Evolutionary conservation across 2,329 filamentous ascomycete genomes (phyloP).

Genomic region (Xylaria sp.): DNA sequence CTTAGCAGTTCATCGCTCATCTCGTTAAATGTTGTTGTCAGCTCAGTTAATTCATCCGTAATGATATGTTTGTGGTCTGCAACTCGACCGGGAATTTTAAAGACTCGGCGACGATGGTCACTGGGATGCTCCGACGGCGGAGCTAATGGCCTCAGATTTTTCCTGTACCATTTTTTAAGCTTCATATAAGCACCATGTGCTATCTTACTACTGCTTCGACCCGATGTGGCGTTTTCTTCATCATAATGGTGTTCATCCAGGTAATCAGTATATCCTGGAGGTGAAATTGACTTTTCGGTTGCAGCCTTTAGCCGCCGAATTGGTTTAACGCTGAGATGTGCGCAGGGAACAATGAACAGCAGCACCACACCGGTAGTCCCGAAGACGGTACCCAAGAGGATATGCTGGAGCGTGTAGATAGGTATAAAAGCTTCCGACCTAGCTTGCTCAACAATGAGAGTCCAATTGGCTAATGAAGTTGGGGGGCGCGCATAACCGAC

Average conservation of each 20-base stretch:
- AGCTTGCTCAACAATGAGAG: slow-evolving; percentile 80
- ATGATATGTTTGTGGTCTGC: slow-evolving; percentile 78
- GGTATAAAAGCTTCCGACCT: slow-evolving; percentile 79
- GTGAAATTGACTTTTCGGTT: slow-evolving; percentile 76
- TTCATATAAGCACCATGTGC: slow-evolving; percentile 55
- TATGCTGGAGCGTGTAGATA: slow-evolving; percentile 78
- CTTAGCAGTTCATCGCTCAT: slow-evolving; percentile 92
- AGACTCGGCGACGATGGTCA: slow-evolving; percentile 63
- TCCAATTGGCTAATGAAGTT: slow-evolving; percentile 80
- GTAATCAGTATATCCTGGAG: slow-evolving; percentile 67
- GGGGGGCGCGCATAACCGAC: slow-evolving; percentile 81
- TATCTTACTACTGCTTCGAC: slow-evolving; percentile 50
- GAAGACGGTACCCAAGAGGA: slow-evolving; percentile 86
- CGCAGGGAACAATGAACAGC: slow-evolving; percentile 78
- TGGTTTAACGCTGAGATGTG: slow-evolving; percentile 82
- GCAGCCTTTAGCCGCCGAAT: slow-evolving; percentile 80
- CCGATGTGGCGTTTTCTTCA: slow-evolving; percentile 49
- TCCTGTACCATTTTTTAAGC: slow-evolving; percentile 53
- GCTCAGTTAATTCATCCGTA: slow-evolving; percentile 85
- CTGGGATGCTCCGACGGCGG: slow-evolving; percentile 50
- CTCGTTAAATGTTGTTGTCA: slow-evolving; percentile 87
- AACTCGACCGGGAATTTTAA: slow-evolving; percentile 88
- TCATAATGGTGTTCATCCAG: slow-evolving; percentile 57
- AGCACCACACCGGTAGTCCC: slow-evolving; percentile 79
- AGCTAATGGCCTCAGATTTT: slow-evolving; percentile 45